Evolutionary conservation across 2,329 filamentous ascomycete species (phyloP), one percentile per base, ranked within the genome.

Genomic region (Geosmithia flava): DNA sequence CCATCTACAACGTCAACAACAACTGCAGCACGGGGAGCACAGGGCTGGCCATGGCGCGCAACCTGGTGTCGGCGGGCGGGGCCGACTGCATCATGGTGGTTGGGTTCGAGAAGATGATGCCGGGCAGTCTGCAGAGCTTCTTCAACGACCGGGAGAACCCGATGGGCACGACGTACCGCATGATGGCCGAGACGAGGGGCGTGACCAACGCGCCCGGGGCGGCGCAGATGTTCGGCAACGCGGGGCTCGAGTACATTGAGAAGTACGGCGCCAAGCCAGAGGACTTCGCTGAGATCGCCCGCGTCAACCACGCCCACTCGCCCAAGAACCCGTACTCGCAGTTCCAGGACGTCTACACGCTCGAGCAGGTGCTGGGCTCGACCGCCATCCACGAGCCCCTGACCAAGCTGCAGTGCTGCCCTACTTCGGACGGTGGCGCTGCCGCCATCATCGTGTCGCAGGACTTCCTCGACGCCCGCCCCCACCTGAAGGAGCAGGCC

Each of bases 1-100:
- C 91, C 59, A 88, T 97, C 63, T 90, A 94, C 75, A 97, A 97
- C 61, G 88, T 95, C 61, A 97, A 96, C 78, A 97, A 97, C 76
- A 96, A 96, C 73, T 97, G 91, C 75, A 87, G 87, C 3, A 97
- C 91, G 0, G 93, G 91, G n/a, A 89, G 84, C 4, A 95, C 91
- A 0, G 93, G 91, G 8, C 71, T 97, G 50, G 82, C 83, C 61
- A 84, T 97, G 76, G 93, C 78, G 2, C 75, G 89, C 33, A 87
- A 83, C 47, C 75, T 94, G 63, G 82, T 96, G 57, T 75, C 80
- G 7, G 76, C 86, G 56, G 90, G 90, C 33, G 86, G 80, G 15
- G 86, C 88, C 1, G 87, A 95, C 66, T 95, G 88, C 62, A 81
- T 95, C 19, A 71, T 97, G 51, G 90, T 97, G 1, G 80, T 97